phyloP scores from a whole-genome alignment of 768 basidiomycete genomes.

The Suillus hirtellus region DNA sequence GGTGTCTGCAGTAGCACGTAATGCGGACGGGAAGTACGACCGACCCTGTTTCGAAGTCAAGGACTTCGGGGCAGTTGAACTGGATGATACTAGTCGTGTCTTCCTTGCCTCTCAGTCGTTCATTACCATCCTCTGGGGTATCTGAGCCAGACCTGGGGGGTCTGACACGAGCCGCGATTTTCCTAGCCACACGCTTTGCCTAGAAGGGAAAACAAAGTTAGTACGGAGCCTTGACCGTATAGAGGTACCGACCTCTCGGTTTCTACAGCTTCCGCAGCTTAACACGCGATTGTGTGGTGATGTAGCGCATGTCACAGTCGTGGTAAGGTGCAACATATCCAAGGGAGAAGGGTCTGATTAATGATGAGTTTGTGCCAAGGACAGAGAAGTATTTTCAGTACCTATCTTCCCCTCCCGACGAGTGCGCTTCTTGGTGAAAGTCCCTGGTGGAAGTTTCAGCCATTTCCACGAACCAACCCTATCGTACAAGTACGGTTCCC shows the following conservation, averaged over 20 bases:
- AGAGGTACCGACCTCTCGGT: slow-evolving; percentile 65
- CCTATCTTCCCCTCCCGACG: slow-evolving; percentile 85
- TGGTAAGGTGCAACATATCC: slow-evolving; percentile 71
- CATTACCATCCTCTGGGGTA: slow-evolving; percentile 56
- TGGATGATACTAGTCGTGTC: slow-evolving; percentile 87
- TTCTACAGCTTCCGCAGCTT: slow-evolving; percentile 86
- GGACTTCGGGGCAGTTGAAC: slow-evolving; percentile 90
- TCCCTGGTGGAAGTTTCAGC: slow-evolving; percentile 77
- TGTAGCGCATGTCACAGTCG: slow-evolving; percentile 79
- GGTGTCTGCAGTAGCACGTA: slow-evolving; percentile 98
- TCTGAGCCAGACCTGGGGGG: slow-evolving; percentile 79
- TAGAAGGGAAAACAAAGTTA: slow-evolving; percentile 31
- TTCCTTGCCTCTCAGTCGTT: slow-evolving; percentile 48
- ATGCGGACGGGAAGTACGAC: slow-evolving; percentile 91
- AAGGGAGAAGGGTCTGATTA: slow-evolving; percentile 60
- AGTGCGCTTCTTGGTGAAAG: slow-evolving; percentile 81
- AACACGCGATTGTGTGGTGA: slow-evolving; percentile 74
- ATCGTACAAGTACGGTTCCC: slow-evolving; percentile 67
- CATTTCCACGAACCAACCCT: slow-evolving; percentile 90
- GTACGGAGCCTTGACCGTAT: slow-evolving; percentile 11
- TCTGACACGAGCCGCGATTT: slow-evolving; percentile 80
- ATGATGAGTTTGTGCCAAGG: slow-evolving; percentile 21
- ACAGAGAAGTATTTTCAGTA: slow-evolving; percentile 31
- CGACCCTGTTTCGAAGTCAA: slow-evolving; percentile 87
- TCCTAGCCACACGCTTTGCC: slow-evolving; percentile 89